These are phyloP conservation scores for Petunia axillaris DNA, from an alignment of 257 asterid genomes.

Conservation along the genomic window DNA sequence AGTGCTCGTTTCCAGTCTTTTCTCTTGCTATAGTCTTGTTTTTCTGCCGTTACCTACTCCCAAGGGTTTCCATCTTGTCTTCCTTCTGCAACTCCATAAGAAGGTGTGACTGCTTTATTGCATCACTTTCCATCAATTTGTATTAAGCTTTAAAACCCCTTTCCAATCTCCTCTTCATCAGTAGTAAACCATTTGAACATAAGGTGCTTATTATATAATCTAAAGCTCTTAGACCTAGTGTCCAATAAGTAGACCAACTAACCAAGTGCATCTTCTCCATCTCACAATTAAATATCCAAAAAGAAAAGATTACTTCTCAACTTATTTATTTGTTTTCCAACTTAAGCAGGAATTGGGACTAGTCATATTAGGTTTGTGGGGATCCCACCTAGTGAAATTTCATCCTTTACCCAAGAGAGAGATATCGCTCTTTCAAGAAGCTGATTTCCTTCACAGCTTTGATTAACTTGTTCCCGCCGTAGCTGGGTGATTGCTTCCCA, in stretches of 20 bases:
- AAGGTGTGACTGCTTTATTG: background rate
- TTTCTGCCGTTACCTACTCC: background rate
- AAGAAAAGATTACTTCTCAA: background rate
- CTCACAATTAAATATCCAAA: background rate
- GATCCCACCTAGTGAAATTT: background rate
- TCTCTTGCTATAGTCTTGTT: background rate
- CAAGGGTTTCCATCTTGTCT: background rate
- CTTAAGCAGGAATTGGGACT: background rate
- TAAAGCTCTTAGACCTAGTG: background rate
- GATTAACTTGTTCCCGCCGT: background rate
- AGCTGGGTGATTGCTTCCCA: background rate
- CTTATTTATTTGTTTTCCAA: background rate
- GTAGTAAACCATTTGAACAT: background rate
- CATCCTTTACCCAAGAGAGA: background rate
- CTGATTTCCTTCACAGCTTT: constrained; percentile 14
- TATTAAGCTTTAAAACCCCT: background rate
- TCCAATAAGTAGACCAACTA: background rate
- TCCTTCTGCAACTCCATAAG: background rate
- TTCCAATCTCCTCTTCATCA: background rate
- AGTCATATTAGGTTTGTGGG: background rate
- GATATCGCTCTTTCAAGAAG: background rate
- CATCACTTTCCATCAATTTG: background rate
- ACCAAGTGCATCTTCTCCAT: background rate
- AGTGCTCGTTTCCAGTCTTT: background rate
- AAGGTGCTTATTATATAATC: background rate